These are phyloP conservation scores for Cryptococcus sp. DNA, from an alignment of 1,284 basidiomycete species.

Conservation along the genomic window DNA sequence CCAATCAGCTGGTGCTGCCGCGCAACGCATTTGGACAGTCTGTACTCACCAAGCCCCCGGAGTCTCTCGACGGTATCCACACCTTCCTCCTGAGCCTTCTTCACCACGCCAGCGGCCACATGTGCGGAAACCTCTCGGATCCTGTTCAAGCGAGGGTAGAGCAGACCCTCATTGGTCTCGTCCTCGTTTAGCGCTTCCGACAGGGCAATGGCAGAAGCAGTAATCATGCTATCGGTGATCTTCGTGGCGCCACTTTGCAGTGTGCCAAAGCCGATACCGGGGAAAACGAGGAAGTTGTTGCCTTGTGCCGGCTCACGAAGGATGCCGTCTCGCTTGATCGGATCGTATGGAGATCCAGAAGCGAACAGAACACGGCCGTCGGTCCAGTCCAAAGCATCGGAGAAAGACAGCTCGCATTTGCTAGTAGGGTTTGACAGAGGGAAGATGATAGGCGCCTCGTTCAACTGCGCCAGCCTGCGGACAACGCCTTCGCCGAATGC, in stretches of 20 bases:
- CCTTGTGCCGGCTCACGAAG: slow-evolving; percentile 79
- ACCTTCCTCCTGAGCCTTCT: slow-evolving; percentile 70
- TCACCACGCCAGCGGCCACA: slow-evolving; percentile 73
- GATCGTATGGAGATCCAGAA: slow-evolving; percentile 81
- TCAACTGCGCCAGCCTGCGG: slow-evolving; percentile 78
- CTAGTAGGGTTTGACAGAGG: slow-evolving; percentile 91
- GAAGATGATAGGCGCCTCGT: slow-evolving; percentile 82
- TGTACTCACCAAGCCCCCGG: slow-evolving; percentile 32
- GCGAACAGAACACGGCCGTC: slow-evolving; percentile 73
- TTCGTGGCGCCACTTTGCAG: slow-evolving; percentile 60
- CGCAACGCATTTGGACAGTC: neutral
- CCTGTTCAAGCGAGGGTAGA: slow-evolving; percentile 75
- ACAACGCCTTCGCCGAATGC: slow-evolving; percentile 79
- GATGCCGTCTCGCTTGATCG: slow-evolving; percentile 63
- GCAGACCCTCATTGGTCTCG: slow-evolving; percentile 65
- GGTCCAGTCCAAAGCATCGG: slow-evolving; percentile 75
- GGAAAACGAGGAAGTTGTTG: slow-evolving; percentile 55
- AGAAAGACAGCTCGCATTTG: slow-evolving; percentile 72
- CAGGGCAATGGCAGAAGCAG: slow-evolving; percentile 66
- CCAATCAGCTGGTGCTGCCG: neutral
- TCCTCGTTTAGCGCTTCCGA: slow-evolving; percentile 72
- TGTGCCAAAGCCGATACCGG: slow-evolving; percentile 76
- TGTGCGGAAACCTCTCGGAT: slow-evolving; percentile 79
- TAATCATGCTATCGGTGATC: slow-evolving; percentile 56
- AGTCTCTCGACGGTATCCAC: slow-evolving; percentile 38